These are phyloP conservation scores for Argentina anserina DNA, from an alignment of 306 rosid genomes.

Conservation along the genomic window DNA sequence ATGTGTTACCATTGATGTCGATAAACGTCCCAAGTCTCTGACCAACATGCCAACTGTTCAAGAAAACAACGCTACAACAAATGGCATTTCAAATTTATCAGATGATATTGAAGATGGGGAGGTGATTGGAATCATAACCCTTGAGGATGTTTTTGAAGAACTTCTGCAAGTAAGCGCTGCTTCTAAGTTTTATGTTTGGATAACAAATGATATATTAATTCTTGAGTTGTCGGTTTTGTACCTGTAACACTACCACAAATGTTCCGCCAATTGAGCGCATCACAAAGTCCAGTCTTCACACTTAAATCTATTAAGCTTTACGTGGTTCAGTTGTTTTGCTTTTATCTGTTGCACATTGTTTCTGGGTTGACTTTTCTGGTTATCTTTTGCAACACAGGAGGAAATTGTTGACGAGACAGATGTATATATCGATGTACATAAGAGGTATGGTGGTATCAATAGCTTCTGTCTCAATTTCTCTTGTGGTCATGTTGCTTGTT, in stretches of 20 bases:
- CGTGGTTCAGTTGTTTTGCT: not conserved
- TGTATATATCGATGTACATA: conserved; percentile 75
- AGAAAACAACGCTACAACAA: conserved; percentile 35
- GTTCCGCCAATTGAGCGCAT: not conserved
- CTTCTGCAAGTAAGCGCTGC: conserved; percentile 56
- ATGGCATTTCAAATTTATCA: conserved; percentile 25
- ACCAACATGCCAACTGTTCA: conserved; percentile 27
- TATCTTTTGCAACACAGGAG: conserved; percentile 35
- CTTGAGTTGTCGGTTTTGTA: not conserved
- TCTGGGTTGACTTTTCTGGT: not conserved
- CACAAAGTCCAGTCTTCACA: not conserved
- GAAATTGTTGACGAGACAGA: conserved; percentile 54
- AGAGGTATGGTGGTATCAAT: conserved; percentile 39
- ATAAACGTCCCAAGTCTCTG: conserved; percentile 41
- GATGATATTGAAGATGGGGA: conserved; percentile 80
- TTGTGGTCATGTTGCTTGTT: conserved; percentile 10
- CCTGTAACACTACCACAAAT: not conserved
- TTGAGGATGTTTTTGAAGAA: conserved; percentile 96
- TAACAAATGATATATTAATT: not conserved
- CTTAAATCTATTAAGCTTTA: not conserved
- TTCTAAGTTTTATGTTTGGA: not conserved
- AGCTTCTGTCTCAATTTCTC: not conserved
- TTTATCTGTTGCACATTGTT: not conserved
- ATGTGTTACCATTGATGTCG: conserved; percentile 48
- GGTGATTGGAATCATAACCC: conserved; percentile 87